These are phyloP conservation scores for Hydrangea macrophylla DNA, from an alignment of 148 eudicot species.

Conservation along the genomic window DNA sequence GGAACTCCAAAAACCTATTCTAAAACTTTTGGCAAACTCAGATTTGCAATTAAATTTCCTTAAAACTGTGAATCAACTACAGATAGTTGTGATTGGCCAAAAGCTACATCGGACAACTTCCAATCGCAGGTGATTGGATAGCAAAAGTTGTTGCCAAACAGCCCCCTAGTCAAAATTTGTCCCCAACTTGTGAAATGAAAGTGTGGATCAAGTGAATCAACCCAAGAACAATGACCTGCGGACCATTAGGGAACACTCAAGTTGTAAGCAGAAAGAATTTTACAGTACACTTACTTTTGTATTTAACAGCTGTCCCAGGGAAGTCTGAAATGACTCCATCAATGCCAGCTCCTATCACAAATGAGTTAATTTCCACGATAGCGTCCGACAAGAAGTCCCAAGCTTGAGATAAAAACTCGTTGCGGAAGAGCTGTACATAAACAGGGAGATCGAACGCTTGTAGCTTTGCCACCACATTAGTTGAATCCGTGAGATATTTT, in stretches of 20 bases:
- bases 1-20: no score
- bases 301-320: slow-evolving; percentile 60
- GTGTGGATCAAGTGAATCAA: not conserved
- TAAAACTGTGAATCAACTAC: no score
- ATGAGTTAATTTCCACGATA: slow-evolving; percentile 52
- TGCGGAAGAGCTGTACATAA: slow-evolving; percentile 53
- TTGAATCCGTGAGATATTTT: slow-evolving; percentile 37
- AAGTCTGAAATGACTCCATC: slow-evolving; percentile 80
- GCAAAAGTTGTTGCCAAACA: no score
- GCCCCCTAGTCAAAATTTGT: not conserved
- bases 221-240: not conserved
- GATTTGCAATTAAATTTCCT: no score
- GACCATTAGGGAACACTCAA: not conserved
- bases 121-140: no score
- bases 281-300: slow-evolving; percentile 63
- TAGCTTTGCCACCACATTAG: slow-evolving; percentile 49
- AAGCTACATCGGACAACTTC: no score
- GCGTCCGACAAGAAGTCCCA: slow-evolving; percentile 87
- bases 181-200: not conserved
- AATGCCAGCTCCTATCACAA: slow-evolving; percentile 36
- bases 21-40: no score
- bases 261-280: not conserved
- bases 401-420: slow-evolving; percentile 66
- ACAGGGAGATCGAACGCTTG: slow-evolving; percentile 57
- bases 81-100: no score